phyloP scores from a whole-genome alignment of 306 rosid genomes.

The Fragaria ananassa region DNA sequence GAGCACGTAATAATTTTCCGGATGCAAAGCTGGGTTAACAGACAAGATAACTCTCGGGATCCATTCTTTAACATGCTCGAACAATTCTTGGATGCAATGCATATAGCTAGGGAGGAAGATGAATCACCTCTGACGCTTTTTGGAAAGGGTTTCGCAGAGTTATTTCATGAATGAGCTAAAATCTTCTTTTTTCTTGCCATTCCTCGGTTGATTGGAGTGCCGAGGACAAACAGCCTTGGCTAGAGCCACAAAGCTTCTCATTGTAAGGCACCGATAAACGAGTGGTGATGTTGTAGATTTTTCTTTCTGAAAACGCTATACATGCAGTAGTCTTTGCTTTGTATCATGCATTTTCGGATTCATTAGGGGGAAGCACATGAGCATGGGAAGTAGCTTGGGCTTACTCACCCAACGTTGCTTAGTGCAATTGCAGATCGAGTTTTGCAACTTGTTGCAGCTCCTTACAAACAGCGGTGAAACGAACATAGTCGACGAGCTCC shows the following conservation, averaged over 20 bases:
- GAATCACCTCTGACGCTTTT: neutral
- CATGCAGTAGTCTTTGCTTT: neutral
- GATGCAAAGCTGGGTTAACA: neutral
- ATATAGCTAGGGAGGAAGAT: neutral
- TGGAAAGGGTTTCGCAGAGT: neutral
- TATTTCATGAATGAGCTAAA: neutral
- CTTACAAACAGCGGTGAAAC: neutral
- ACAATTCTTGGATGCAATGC: neutral
- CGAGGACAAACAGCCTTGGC: neutral
- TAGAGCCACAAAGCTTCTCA: neutral
- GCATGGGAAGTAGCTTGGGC: neutral
- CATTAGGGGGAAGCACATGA: neutral
- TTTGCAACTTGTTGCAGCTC: neutral
- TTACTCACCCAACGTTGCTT: neutral
- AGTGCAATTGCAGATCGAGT: neutral
- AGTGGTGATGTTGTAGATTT: neutral
- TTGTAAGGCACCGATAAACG: neutral
- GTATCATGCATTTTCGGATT: neutral
- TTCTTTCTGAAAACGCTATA: neutral
- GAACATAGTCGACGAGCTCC: neutral
- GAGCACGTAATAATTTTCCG: neutral
- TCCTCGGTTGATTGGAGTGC: neutral
- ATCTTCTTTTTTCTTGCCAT: neutral
- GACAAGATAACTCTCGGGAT: neutral
- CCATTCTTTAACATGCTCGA: neutral